Base-by-base conservation (phyloP, 2,329 filamentous ascomycete genomes). In the Fusarium buharicum region DNA sequence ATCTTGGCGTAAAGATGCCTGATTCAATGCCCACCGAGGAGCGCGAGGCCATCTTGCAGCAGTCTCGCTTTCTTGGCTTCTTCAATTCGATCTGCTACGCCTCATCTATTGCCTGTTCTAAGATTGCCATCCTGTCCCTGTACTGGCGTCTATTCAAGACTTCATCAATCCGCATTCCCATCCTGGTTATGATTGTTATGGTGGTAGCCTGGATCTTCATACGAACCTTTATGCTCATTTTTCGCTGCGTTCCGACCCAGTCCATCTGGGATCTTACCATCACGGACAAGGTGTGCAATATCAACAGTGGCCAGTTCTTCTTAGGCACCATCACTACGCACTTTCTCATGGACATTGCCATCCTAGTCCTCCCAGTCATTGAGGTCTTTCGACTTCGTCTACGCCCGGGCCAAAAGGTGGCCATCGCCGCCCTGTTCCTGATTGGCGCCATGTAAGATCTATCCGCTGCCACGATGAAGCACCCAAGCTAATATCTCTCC, bases 231-330 rank as follows among this genome's bases (percentile, higher is more conserved):
- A 63, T 76, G 38, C 65, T 68, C 3, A 71, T 72, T 4, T 77
- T 77, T 36, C 71, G 71, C 10, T 77, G 75, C 54, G 40, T 72
- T 4, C 75, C 76, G 0, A 63, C 76, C 0, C 69, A 72, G 16
- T 68, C 67, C 0, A 74, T 73, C n/a, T 77, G 74, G 75, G 69
- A 73, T 8, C 60, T 62, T 2, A 67, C 69, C 4, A 64, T 69
- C 17, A 54, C 48, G 3, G 67, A 71, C 10, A 68, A 62, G 2
- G 52, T 54, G 2, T 78, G 76, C 48, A 59, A 51, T 1, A 74
- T 76, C 43, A 60, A 74, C 20, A 69, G 66, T 17, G 55, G 55
- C 6, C 61, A 70, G 8, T 76, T 73, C 54, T 75, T 75, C 37
- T 64, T 75, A 12, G 71, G 72, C 16, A 74, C 72, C 0, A 67